phyloP scores from a whole-genome alignment of 768 basidiomycete genomes.

The Trametes elegans region DNA sequence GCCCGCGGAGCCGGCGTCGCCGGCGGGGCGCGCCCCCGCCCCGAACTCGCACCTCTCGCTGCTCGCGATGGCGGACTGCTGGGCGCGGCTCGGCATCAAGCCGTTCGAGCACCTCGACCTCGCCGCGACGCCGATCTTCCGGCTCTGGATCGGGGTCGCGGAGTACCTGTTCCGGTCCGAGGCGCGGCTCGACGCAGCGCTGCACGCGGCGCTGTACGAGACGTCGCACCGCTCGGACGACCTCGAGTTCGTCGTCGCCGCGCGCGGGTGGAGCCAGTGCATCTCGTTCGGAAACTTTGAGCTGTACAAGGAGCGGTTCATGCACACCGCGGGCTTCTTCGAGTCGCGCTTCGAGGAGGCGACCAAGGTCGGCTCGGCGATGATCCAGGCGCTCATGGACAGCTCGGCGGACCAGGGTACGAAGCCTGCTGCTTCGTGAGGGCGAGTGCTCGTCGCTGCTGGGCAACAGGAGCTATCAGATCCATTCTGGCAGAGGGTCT shows the following conservation, averaged over 20 bases:
- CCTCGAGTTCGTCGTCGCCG: slow-evolving; percentile 90
- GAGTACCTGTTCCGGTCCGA: slow-evolving; percentile 88
- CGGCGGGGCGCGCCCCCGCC: slow-evolving; percentile 26
- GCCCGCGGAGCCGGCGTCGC: slow-evolving; percentile 12
- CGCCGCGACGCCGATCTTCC: slow-evolving; percentile 94
- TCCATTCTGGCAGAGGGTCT: too few species aligned
- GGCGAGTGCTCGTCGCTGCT: too few species aligned
- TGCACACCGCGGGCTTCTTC: slow-evolving; percentile 79
- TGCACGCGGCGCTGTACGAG: slow-evolving; percentile 74
- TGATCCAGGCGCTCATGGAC: slow-evolving; percentile 86
- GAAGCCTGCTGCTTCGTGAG: not conserved
- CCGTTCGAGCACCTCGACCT: slow-evolving; percentile 90
- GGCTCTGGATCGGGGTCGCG: slow-evolving; percentile 95
- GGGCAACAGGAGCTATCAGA: too few species aligned
- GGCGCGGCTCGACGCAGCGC: slow-evolving; percentile 59
- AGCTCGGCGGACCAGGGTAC: slow-evolving; percentile 29
- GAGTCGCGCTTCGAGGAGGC: slow-evolving; percentile 86
- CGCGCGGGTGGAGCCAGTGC: slow-evolving; percentile 94
- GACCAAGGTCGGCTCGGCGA: slow-evolving; percentile 74
- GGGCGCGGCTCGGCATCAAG: slow-evolving; percentile 83
- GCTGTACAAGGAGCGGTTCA: slow-evolving; percentile 78
- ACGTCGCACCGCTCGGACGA: slow-evolving; percentile 84
- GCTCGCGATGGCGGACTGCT: slow-evolving; percentile 98
- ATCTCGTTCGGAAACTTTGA: slow-evolving; percentile 92
- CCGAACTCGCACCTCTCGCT: slow-evolving; percentile 90